Evolutionary conservation across 805 yeast genomes (phyloP), one percentile per base, ranked within the genome.

Genomic region (Kodamaea leandrae): DNA sequence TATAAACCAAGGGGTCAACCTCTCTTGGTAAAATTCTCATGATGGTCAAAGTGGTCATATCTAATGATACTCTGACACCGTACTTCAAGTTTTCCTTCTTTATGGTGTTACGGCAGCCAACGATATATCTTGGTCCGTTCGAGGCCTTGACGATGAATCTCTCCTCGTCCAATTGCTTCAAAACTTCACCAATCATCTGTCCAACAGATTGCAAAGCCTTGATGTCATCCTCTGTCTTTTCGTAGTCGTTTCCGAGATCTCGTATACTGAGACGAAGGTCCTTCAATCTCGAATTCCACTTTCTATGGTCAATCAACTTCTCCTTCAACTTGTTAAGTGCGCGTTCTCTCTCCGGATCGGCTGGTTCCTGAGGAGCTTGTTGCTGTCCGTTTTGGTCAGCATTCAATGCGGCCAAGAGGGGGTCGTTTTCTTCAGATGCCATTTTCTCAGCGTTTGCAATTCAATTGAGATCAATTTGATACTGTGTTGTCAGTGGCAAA

Each of bases 21-120:
- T 93, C 99, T 58, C 99, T 80, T 13, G 99, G 99, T 54, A 93
- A 74, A 32, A 93, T 83, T 57, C 99, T 81, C 99, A 93, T 93
- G 47, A 93, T 93, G 14, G 99, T 93, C 53, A 93, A 74, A 0
- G 99, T 93, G 18, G 99, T 93, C 85, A 93, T 93, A 66, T 93
- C 99, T 53, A 93, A 72, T 12, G 99, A 93, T 34, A 93, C 99
- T 61, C 99, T 80, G 16, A 90, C 90, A 37, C 99, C 99, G 63
- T 89, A 95, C 64, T 86, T 82, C 57, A 93, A 75, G 46, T 77
- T 78, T 33, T 82, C 85, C 55, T 86, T 82, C 59, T 85, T 86
- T 60, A 93, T 87, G 24, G 96, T 85, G 62, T 89, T 89, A 58
- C 99, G 81, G 64, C 96, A 93, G 32, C 98, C 98, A 37, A 93